A percentile compares a stretch with the other conserved stretches of the same genome.
Conservation (phyloP, 331 rosid genomes). For the Stylosanthes scabra region DNA sequence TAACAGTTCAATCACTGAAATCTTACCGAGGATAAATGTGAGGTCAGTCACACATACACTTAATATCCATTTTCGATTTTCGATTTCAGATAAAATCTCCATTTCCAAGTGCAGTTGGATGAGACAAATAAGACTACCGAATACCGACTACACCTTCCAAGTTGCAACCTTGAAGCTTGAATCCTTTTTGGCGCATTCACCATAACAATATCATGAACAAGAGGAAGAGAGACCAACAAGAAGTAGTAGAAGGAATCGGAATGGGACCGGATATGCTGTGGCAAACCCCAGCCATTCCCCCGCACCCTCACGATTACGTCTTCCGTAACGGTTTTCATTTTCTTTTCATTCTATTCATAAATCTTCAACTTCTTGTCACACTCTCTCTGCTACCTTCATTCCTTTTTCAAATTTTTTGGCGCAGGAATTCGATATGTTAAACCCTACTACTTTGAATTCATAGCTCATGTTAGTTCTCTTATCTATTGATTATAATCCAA, state of each 20-base stretch:
- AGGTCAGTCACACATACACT: no score
- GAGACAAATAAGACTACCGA: no score
- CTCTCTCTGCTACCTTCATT: background rate
- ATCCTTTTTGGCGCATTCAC: no score
- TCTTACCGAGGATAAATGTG: no score
- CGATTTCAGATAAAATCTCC: no score
- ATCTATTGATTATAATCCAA: background rate
- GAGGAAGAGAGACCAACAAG: constrained; percentile 44
- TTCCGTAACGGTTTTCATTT: constrained; percentile 61
- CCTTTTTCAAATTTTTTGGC: background rate
- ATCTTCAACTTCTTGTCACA: background rate
- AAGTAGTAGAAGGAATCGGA: background rate
- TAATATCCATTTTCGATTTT: no score
- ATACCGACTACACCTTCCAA: no score
- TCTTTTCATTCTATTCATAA: constrained; percentile 12
- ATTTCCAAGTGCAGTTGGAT: no score
- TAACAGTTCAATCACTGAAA: no score
- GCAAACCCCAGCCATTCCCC: constrained; percentile 93
- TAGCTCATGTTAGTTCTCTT: constrained; percentile 66
- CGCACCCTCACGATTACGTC: constrained; percentile 67
- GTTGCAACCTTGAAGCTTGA: no score
- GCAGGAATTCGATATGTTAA: constrained; percentile 85
- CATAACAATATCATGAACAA: constrained; percentile 42
- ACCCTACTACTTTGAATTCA: constrained; percentile 97
- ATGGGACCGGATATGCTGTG: constrained; percentile 73